Percentiles rank a stretch among this genome's conserved stretches.
phyloP scores from a whole-genome alignment of 169 alveolate species.

The Besnoitia besnoiti region DNA sequence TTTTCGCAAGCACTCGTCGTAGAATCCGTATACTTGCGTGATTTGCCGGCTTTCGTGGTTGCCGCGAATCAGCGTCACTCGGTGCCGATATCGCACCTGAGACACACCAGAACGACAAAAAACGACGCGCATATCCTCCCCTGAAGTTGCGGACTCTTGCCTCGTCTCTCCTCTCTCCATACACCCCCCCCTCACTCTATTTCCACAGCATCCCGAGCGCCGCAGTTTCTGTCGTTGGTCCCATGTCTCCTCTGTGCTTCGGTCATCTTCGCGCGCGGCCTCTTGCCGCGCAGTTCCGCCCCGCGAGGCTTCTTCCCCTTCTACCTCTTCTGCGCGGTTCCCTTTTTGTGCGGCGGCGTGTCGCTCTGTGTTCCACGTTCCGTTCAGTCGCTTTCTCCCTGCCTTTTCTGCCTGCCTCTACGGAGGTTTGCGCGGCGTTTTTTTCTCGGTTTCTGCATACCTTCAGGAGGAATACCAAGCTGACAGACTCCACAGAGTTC shows the following conservation, averaged over 20 bases:
- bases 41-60: conserved; percentile 98
- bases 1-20: conserved; percentile 98
- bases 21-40: conserved; percentile 99
- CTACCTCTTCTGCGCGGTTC: not conserved
- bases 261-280: no score
- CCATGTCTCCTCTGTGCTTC: no score
- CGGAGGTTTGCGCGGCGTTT: conserved; percentile 67
- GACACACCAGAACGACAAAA: not conserved
- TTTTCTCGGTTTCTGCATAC: conserved; percentile 84
- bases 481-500: conserved; percentile 98
- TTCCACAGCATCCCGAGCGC: no score
- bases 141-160: not conserved
- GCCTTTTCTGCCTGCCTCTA: not conserved
- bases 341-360: not conserved
- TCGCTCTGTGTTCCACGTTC: not conserved
- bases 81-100: conserved; percentile 89
- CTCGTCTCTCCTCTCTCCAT: not conserved
- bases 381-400: not conserved
- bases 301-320: not conserved
- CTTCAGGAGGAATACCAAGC: conserved; percentile 95
- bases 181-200: not conserved
- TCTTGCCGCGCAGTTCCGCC: not conserved
- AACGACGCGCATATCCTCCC: not conserved
- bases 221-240: no score
- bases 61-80: conserved; percentile 97